These are phyloP conservation scores for Mentha longifolia DNA, from an alignment of 257 asterid genomes.

Conservation along the genomic window DNA sequence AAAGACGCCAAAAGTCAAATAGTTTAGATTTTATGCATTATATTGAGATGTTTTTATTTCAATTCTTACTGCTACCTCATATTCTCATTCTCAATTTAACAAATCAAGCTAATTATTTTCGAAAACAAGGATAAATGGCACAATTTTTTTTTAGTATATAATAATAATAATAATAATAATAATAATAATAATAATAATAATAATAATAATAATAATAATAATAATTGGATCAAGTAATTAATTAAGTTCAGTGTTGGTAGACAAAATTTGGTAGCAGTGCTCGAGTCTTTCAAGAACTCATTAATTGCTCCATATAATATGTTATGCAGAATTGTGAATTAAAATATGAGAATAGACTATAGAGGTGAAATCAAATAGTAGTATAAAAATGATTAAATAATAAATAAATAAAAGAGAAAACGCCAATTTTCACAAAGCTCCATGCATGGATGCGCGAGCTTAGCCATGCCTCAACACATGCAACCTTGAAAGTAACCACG, in stretches of 20 bases:
- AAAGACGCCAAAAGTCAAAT: too few relatives aligned
- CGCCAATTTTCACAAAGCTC: slow-evolving; percentile 43
- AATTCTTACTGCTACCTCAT: too few relatives aligned
- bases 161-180: background rate
- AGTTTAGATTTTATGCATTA: too few relatives aligned
- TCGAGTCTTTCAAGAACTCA: slow-evolving; percentile 22
- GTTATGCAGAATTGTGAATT: background rate
- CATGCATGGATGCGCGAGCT: slow-evolving; percentile 45
- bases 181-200: background rate
- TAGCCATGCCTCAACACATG: slow-evolving; percentile 41
- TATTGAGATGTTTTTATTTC: too few relatives aligned
- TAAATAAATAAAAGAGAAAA: background rate
- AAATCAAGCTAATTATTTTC: too few relatives aligned
- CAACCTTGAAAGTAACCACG: too few relatives aligned
- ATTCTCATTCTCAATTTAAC: too few relatives aligned
- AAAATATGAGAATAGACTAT: too few relatives aligned
- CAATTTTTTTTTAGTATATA: too few relatives aligned
- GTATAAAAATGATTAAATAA: background rate
- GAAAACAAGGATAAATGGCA: too few relatives aligned
- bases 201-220: background rate
- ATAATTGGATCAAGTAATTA: background rate
- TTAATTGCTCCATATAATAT: slow-evolving; percentile 14
- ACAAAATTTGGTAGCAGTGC: background rate
- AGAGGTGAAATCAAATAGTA: background rate
- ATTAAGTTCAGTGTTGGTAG: slow-evolving; percentile 4